Percentiles rank a stretch among this genome's conserved stretches.
These are phyloP conservation scores for Vaccinium darrowii DNA, from an alignment of 148 eudicot species.

Conservation along the genomic window DNA sequence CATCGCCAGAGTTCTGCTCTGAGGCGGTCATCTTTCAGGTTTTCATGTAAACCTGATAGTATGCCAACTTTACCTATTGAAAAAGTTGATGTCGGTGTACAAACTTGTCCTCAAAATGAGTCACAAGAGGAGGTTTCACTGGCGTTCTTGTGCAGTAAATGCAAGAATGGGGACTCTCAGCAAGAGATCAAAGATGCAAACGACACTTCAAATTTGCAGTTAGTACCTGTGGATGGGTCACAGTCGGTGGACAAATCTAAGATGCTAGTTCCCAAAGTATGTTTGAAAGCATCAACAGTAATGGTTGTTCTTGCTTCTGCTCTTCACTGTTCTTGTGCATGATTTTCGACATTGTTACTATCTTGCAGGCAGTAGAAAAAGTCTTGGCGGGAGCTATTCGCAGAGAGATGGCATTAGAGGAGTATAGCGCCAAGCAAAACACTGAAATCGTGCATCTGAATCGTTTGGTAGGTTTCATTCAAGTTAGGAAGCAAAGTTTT, in stretches of 20 bases:
- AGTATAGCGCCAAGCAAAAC: slow-evolving; percentile 69
- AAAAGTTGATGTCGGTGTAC: slow-evolving; percentile 86
- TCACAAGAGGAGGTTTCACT: slow-evolving; percentile 33
- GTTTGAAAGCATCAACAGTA: slow-evolving; percentile 11
- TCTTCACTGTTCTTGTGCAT: slow-evolving; percentile 4
- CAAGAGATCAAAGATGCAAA: slow-evolving; percentile 39
- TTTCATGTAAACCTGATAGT: slow-evolving; percentile 65
- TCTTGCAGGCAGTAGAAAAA: slow-evolving; percentile 85
- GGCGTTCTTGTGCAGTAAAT: slow-evolving; percentile 51
- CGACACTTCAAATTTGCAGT: slow-evolving; percentile 57
- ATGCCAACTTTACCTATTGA: slow-evolving; percentile 46
- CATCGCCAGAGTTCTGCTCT: slow-evolving; percentile 64
- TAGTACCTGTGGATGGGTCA: slow-evolving; percentile 63
- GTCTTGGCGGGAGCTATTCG: slow-evolving; percentile 95
- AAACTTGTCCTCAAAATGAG: slow-evolving; percentile 49
- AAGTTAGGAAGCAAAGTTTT: not conserved
- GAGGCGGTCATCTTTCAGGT: slow-evolving; percentile 68
- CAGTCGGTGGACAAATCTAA: slow-evolving; percentile 50
- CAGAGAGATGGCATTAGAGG: slow-evolving; percentile 97
- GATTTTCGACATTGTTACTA: slow-evolving; percentile 9
- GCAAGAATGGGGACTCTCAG: slow-evolving; percentile 44
- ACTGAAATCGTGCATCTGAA: slow-evolving; percentile 84
- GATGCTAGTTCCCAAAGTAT: slow-evolving; percentile 81
- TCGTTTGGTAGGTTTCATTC: slow-evolving; percentile 61
- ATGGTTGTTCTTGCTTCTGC: not conserved